phyloP scores from a whole-genome alignment of 2,329 filamentous ascomycete species.

The Cercospora janseana region DNA sequence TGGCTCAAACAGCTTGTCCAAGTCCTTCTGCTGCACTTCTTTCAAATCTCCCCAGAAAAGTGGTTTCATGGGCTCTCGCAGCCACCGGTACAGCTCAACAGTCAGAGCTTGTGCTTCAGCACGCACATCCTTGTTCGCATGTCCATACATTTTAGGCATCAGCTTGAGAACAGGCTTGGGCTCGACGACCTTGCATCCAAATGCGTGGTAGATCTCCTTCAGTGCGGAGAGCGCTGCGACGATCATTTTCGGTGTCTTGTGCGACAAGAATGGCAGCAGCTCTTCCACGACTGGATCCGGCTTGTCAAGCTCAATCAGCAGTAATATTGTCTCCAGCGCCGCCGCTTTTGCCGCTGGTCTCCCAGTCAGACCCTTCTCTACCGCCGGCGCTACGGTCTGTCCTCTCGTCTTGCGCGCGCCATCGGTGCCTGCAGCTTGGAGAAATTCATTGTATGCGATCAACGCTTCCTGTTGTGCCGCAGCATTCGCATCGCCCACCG shows the following conservation, averaged over 20 bases:
- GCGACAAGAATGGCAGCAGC: conserved; percentile 73
- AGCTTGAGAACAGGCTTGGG: conserved; percentile 87
- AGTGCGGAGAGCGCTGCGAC: conserved; percentile 72
- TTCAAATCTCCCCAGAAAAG: conserved; percentile 97
- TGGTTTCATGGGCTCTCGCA: conserved; percentile 96
- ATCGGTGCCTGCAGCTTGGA: conserved; percentile 83
- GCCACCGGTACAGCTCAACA: conserved; percentile 93
- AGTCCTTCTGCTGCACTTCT: conserved; percentile 87
- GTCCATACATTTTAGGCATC: conserved; percentile 86
- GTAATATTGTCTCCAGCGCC: conserved; percentile 77
- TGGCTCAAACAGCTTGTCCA: conserved; percentile 92
- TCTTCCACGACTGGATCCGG: conserved; percentile 86
- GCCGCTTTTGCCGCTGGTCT: conserved; percentile 85
- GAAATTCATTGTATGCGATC: conserved; percentile 80
- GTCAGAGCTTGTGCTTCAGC: conserved; percentile 88
- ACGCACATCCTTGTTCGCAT: conserved; percentile 97
- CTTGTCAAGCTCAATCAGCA: conserved; percentile 87
- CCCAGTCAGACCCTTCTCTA: conserved; percentile 90
- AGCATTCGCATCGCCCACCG: conserved; percentile 91
- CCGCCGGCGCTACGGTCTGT: conserved; percentile 72
- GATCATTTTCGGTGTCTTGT: conserved; percentile 90
- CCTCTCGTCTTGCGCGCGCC: conserved; percentile 66
- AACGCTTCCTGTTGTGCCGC: conserved; percentile 94
- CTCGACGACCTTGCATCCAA: conserved; percentile 90
- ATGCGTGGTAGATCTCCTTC: conserved; percentile 84